Evolutionary conservation across 2,329 filamentous ascomycete genomes (phyloP), one percentile per base, ranked within the genome.

Genomic region (Blastomyces parvus): DNA sequence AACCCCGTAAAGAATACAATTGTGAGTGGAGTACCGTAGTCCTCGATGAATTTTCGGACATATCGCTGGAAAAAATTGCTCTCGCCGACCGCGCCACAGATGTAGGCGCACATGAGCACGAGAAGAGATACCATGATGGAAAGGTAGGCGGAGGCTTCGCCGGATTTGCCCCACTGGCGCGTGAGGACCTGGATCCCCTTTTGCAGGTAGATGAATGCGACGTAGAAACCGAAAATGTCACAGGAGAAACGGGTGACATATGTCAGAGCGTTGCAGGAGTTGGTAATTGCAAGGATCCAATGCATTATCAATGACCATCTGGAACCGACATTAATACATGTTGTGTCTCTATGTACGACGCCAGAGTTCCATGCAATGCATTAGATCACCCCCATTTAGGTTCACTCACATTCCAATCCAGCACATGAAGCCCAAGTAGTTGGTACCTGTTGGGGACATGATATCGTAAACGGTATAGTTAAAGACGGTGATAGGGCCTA

Each of bases 381-480:
- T 22, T 52, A 6, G 53, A 13, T 30, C 25, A n/a, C n/a, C n/a
- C 30, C 4, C 30, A 5, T 30, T 14, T 22, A 56, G n/a, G 19
- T 66, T n/a, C 48, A 74, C 84, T 76, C 75, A 87, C 80, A 96
- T 82, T 66, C 90, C 90, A 70, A 96, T 90, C 88, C 91, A 93
- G 70, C 86, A 88, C 91, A 96, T 96, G 74, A 96, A 96, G 7
- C 87, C 85, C 62, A 96, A 85, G 72, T 93, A 96, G 71, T 92
- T 87, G 5, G 88, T 89, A 0, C 89, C 89, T 0, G 86, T 86
- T 0, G 88, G 87, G 0, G 82, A 79, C 72, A 96, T 89, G 67
- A 96, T 96, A 74, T 94, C 88, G 78, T 92, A 96, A 2, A 96
- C 90, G 3, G 91, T 96, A 72, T 95, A 96, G 73, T 95, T 96